phyloP scores from a whole-genome alignment of 148 eudicot species.

The Agrostemma githago region DNA sequence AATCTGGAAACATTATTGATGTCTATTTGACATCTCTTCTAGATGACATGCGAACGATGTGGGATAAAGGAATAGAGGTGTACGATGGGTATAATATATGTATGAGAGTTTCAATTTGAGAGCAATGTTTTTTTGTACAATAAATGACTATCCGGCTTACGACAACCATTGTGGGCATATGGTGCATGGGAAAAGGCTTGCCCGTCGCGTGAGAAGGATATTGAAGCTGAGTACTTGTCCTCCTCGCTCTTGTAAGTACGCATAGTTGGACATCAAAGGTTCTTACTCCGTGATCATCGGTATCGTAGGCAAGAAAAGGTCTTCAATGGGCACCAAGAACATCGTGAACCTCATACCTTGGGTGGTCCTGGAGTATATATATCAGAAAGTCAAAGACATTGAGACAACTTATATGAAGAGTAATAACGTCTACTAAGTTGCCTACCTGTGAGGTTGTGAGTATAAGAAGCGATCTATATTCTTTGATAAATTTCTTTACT shows the following conservation, averaged over 20 bases:
- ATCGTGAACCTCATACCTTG: background rate
- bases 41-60: slow-evolving; percentile 16
- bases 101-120: slow-evolving; percentile 12
- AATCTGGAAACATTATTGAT: background rate
- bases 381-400: background rate
- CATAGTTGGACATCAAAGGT: background rate
- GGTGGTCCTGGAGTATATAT: background rate
- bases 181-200: slow-evolving; percentile 14
- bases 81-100: slow-evolving; percentile 17
- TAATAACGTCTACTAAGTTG: background rate
- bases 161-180: slow-evolving; percentile 4
- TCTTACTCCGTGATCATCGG: background rate
- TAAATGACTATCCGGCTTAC: slow-evolving; percentile 26
- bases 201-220: slow-evolving; percentile 6
- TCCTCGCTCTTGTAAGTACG: background rate
- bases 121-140: slow-evolving; percentile 23
- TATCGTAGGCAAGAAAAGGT: background rate
- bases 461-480: slow-evolving; percentile 17
- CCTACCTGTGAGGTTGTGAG: background rate
- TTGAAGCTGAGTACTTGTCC: background rate
- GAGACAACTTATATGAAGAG: background rate
- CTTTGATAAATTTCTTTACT: slow-evolving; percentile 16
- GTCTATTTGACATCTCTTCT: background rate
- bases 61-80: slow-evolving; percentile 20
- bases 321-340: background rate